Evolutionary conservation across 129 eudicot species (phyloP), one percentile per base, ranked within the genome.

Genomic region (Arctium lappa): DNA sequence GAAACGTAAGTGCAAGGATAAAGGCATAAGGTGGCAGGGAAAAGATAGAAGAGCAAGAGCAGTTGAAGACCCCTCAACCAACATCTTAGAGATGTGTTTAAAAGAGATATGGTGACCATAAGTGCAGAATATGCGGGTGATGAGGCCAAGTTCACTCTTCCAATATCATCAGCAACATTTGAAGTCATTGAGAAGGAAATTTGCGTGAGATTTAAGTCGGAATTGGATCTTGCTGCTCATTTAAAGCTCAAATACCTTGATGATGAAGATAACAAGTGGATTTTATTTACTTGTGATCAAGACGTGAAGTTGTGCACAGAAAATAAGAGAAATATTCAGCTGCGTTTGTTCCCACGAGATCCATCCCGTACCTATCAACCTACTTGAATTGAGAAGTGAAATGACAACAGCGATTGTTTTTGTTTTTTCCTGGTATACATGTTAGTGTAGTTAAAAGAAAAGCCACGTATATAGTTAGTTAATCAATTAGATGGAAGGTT

Each of bases 231-330:
- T 48, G 5, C 4, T 2, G 85, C 84, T 22, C 79, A 34, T 9
- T 81, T 66, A 29, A 76, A 74, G 70, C 79, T 87, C 80, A 73
- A 78, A 36, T 82, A 88, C n/a, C 68, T 36, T 50, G 91, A 88
- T 40, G 15, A 48, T 0, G 83, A 82, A 22, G 88, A 78, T n/a
- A 56, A 60, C 2, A 85, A 85, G 13, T 63, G 77, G 87, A 80
- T 88, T 29, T 32, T 37, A 18, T 18, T 88, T 9, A 50, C 63
- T 8, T 82, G 84, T 36, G 87, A 88, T 30, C 37, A 83, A 39
- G 88, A 82, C 9, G 31, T 81, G 79, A 69, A 8, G 29, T 7
- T 56, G 32, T 85, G 83, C 37, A 80, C 68, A 3, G 16, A 32
- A 8, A 63, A 8, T 34, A 42, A 2, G 1, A 75, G 77, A 50